Percentiles rank a stretch among this genome's conserved stretches.
Conservation (phyloP, 23 red algal species). For the Gracilaria vermiculophylla region DNA sequence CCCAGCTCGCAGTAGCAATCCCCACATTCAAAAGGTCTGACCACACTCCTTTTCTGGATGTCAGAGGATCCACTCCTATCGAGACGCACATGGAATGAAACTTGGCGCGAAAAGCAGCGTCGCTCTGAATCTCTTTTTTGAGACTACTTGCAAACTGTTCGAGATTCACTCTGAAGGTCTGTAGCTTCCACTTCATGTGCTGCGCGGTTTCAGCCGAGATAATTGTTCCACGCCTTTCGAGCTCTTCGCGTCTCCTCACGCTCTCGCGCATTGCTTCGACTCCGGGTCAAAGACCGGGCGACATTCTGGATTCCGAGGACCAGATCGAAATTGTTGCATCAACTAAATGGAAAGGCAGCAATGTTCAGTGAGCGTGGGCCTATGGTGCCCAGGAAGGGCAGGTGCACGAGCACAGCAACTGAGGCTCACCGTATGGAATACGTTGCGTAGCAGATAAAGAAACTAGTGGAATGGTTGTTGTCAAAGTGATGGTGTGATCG, state of each 20-base stretch:
- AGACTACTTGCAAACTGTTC: constrained; percentile 65
- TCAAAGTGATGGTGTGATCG: too few species aligned
- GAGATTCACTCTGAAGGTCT: constrained; percentile 27
- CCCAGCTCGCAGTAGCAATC: constrained; percentile 89
- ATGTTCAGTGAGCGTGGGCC: too few species aligned
- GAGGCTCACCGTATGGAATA: too few species aligned
- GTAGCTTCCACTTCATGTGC: constrained; percentile 49
- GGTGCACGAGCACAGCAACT: too few species aligned
- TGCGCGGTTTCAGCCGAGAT: constrained; percentile 40
- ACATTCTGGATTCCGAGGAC: background rate
- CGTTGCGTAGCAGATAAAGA: too few species aligned
- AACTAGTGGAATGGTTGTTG: too few species aligned
- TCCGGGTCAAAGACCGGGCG: constrained; percentile 19
- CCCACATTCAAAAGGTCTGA: constrained; percentile 74
- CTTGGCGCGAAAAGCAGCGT: constrained; percentile 82
- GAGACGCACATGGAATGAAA: constrained; percentile 84
- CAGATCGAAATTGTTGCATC: background rate
- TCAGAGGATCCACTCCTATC: constrained; percentile 87
- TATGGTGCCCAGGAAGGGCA: too few species aligned
- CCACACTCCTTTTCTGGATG: constrained; percentile 80
- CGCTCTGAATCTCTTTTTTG: constrained; percentile 61
- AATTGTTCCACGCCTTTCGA: constrained; percentile 18
- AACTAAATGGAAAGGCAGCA: background rate
- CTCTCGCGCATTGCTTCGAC: constrained; percentile 13
- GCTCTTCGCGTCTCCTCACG: background rate